These are phyloP conservation scores for Colletotrichum abscissum DNA, from an alignment of 2,329 filamentous ascomycete species.

Conservation along the genomic window DNA sequence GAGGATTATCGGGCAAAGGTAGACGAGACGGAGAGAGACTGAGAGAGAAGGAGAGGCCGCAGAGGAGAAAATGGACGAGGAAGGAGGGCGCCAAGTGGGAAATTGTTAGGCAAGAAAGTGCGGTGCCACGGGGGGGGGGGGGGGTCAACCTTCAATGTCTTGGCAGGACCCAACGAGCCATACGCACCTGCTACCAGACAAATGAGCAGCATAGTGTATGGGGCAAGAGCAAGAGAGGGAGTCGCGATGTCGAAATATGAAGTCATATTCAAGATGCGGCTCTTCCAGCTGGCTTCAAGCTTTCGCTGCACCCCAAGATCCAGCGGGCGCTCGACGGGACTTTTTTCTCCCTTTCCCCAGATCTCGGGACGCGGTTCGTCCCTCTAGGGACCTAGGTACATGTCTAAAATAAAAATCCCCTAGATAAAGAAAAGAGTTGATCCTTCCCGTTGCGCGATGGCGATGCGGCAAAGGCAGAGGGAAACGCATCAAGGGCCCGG, in stretches of 20 bases:
- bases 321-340: background rate
- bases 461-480: background rate
- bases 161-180: slow-evolving; percentile 6
- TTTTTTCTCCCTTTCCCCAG: slow-evolving; percentile 8
- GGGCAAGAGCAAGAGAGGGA: background rate
- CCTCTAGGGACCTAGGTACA: slow-evolving; percentile 4
- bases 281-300: background rate
- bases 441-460: background rate
- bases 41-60: background rate
- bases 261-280: slow-evolving; percentile 22
- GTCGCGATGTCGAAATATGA: background rate
- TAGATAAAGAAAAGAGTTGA: background rate
- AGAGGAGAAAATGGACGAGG: background rate
- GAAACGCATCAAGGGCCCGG: background rate
- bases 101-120: slow-evolving; percentile 5
- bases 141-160: background rate
- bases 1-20: background rate
- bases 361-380: slow-evolving; percentile 18
- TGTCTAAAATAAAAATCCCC: background rate
- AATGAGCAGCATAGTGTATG: too few species aligned
- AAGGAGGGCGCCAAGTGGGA: slow-evolving; percentile 15
- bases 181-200: background rate
- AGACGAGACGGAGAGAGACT: background rate
- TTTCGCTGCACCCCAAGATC: background rate
- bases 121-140: background rate